phyloP scores from a whole-genome alignment of 1,284 basidiomycete species.

The Takashimella tepidaria region DNA sequence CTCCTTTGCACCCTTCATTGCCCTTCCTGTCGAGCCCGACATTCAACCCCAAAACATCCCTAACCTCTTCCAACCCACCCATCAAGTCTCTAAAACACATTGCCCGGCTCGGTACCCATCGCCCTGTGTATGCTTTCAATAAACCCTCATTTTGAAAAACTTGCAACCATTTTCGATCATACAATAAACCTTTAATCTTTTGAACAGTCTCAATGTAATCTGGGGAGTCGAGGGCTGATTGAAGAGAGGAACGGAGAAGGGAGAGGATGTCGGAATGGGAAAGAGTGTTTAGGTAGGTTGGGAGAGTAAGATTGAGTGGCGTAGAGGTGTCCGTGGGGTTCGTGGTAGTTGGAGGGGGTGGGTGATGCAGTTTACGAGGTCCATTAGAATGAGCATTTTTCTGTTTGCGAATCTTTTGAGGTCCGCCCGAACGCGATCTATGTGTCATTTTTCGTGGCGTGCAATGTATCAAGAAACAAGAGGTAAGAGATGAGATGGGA shows the following conservation, averaged over 20 bases:
- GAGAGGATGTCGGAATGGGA: slow-evolving; percentile 34
- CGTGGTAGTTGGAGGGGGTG: slow-evolving; percentile 14
- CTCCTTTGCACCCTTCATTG: slow-evolving; percentile 10
- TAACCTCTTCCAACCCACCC: slow-evolving; percentile 33
- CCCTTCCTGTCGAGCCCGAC: slow-evolving; percentile 22
- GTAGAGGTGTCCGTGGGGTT: neutral
- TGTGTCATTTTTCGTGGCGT: slow-evolving; percentile 30
- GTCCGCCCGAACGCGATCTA: slow-evolving; percentile 35
- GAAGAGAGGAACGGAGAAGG: slow-evolving; percentile 27
- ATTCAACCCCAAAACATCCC: slow-evolving; percentile 41
- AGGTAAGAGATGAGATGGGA: neutral
- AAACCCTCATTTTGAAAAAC: slow-evolving; percentile 36
- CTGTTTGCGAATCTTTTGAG: slow-evolving; percentile 4
- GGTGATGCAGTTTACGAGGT: slow-evolving; percentile 26
- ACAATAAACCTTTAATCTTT: slow-evolving; percentile 41
- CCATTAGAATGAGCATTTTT: slow-evolving; percentile 2
- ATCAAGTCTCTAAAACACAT: slow-evolving; percentile 48
- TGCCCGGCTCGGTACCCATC: slow-evolving; percentile 49
- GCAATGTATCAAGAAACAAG: neutral
- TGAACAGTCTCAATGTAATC: slow-evolving; percentile 35
- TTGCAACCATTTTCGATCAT: slow-evolving; percentile 44
- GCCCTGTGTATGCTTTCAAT: slow-evolving; percentile 46
- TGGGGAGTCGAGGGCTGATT: slow-evolving; percentile 20
- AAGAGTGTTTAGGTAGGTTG: slow-evolving; percentile 10
- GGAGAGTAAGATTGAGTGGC: neutral